Conservation (phyloP, 495 filamentous ascomycete species). For the Trichoderma asperelloides region DNA sequence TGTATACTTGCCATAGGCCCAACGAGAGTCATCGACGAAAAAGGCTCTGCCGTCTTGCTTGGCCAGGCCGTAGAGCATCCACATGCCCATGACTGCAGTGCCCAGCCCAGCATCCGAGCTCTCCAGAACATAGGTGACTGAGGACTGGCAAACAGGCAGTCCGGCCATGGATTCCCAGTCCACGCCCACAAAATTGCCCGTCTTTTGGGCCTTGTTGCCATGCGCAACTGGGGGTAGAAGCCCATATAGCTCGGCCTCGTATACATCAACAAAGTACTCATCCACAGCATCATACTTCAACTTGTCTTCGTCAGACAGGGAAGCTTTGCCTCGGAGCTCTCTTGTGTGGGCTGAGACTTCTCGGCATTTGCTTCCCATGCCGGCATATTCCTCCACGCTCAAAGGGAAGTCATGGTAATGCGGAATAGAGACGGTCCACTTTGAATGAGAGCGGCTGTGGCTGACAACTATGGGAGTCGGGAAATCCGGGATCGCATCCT, state of each 20-base stretch:
- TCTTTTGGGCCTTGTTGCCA: constrained; percentile 16
- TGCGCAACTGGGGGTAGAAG: constrained; percentile 34
- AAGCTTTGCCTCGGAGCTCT: constrained; percentile 32
- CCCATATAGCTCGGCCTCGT: constrained; percentile 49
- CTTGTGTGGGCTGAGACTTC: constrained; percentile 42
- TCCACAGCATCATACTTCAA: constrained; percentile 50
- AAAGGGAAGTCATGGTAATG: constrained; percentile 48
- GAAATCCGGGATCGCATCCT: constrained; percentile 40
- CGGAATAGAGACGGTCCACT: constrained; percentile 67
- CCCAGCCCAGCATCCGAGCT: constrained; percentile 59
- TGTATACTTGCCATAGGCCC: constrained; percentile 64
- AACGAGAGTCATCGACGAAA: constrained; percentile 67
- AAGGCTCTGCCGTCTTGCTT: constrained; percentile 59
- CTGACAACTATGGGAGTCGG: constrained; percentile 52
- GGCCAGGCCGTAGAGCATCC: constrained; percentile 69
- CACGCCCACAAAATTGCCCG: constrained; percentile 28
- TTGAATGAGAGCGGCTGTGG: constrained; percentile 45
- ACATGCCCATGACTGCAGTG: constrained; percentile 58
- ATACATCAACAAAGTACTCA: constrained; percentile 56
- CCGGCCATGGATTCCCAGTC: constrained; percentile 24
- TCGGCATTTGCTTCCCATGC: constrained; percentile 50
- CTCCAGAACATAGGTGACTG: constrained; percentile 62
- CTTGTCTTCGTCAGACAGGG: constrained; percentile 30
- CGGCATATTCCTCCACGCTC: constrained; percentile 45
- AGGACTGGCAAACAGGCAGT: constrained; percentile 50